These are phyloP conservation scores for Lasiosphaeris hirsuta DNA, from an alignment of 495 filamentous ascomycete genomes.

Conservation along the genomic window DNA sequence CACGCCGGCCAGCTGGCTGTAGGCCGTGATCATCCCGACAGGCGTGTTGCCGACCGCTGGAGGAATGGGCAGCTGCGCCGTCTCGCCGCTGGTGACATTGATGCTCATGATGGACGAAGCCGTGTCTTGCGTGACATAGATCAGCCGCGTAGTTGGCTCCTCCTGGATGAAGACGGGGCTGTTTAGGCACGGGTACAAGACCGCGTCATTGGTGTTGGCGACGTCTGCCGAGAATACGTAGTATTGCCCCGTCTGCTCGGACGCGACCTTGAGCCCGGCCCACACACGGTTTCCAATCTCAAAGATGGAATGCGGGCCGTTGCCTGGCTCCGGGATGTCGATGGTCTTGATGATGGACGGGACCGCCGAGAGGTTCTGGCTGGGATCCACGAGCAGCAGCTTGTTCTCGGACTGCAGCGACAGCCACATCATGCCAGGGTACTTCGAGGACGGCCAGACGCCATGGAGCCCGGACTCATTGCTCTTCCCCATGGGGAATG, in stretches of 20 bases:
- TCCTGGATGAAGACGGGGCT: slow-evolving; percentile 9
- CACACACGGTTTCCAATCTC: slow-evolving; percentile 6
- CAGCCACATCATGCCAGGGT: slow-evolving; percentile 6
- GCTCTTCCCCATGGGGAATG: slow-evolving; percentile 7
- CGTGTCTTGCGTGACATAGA: slow-evolving; percentile 7
- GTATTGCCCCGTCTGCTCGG: background rate
- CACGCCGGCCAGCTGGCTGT: background rate
- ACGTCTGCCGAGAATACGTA: slow-evolving; percentile 7
- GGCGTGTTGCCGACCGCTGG: slow-evolving; percentile 3
- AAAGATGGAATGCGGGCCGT: slow-evolving; percentile 8
- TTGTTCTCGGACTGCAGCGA: slow-evolving; percentile 8
- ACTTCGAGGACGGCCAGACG: slow-evolving; percentile 1
- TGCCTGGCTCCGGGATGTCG: slow-evolving; percentile 2
- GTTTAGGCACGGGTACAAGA: slow-evolving; percentile 6
- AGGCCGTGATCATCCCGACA: slow-evolving; percentile 3
- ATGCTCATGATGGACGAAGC: slow-evolving; percentile 10
- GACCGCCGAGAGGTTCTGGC: background rate
- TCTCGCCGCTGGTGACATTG: background rate
- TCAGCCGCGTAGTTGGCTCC: background rate
- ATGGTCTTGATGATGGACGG: slow-evolving; percentile 7
- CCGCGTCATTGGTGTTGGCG: slow-evolving; percentile 2
- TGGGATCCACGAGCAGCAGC: slow-evolving; percentile 6
- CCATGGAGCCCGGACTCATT: slow-evolving; percentile 5
- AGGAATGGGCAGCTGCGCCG: slow-evolving; percentile 1
- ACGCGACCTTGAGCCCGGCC: slow-evolving; percentile 6